Conservation (phyloP, 1,139 yeast species). For the Taphrina communis region DNA sequence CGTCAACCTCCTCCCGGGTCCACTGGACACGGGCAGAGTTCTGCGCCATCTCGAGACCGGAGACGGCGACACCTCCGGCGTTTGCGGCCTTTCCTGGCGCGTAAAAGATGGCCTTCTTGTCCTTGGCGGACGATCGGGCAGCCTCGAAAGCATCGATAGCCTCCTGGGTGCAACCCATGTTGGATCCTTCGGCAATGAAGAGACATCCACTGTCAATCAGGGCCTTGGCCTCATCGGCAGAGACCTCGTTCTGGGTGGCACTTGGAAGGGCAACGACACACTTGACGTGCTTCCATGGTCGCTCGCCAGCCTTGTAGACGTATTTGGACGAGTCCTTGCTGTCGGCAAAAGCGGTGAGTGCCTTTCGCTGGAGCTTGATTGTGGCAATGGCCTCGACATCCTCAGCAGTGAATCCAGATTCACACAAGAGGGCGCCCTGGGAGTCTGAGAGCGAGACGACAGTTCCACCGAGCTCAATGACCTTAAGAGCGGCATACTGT, state of each 20-base stretch:
- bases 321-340: constrained; percentile 49
- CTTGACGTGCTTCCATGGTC: constrained; percentile 93
- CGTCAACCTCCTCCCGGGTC: constrained; percentile 88
- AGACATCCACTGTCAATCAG: constrained; percentile 89
- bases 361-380: constrained; percentile 80
- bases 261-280: constrained; percentile 97
- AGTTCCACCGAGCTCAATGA: constrained; percentile 92
- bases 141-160: constrained; percentile 95
- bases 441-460: constrained; percentile 95
- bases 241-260: constrained; percentile 98
- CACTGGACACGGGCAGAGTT: constrained; percentile 92
- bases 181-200: constrained; percentile 97
- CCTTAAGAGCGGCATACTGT: constrained; percentile 97
- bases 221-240: constrained; percentile 95
- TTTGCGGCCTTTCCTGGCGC: constrained; percentile 99
- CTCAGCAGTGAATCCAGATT: constrained; percentile 74
- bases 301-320: constrained; percentile 86
- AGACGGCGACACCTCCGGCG: constrained; percentile 99
- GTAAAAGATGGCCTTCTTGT: constrained; percentile 75
- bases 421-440: constrained; percentile 78
- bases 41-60: constrained; percentile 99
- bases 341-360: constrained; percentile 67
- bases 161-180: constrained; percentile 98
- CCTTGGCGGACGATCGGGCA: constrained; percentile 44
- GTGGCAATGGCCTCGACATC: constrained; percentile 79